Conservation (phyloP, 352 stramenopile species). For the Phytophthora fragariaefolia region DNA sequence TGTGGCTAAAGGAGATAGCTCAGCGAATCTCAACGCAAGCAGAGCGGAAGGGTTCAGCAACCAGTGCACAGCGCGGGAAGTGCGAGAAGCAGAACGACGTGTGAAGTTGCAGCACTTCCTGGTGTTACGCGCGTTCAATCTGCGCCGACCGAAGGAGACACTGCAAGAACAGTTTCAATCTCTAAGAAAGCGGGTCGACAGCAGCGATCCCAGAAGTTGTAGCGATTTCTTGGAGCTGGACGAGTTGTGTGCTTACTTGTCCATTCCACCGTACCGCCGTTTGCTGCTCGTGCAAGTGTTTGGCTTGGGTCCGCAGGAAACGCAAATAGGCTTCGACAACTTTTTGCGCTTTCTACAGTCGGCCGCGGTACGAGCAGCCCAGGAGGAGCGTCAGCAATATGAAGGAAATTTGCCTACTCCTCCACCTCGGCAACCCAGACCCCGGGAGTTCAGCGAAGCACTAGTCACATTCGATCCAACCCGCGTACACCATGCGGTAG, state of each 20-base stretch:
- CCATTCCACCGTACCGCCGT: slow-evolving; percentile 68
- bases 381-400: slow-evolving; percentile 46
- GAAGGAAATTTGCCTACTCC: slow-evolving; percentile 28
- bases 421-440: slow-evolving; percentile 18
- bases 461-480: slow-evolving; percentile 59
- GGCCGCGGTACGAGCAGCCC: slow-evolving; percentile 51
- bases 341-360: slow-evolving; percentile 80
- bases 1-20: slow-evolving; percentile 3
- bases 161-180: slow-evolving; percentile 74
- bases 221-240: slow-evolving; percentile 57
- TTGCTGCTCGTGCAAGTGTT: slow-evolving; percentile 69
- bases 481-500: slow-evolving; percentile 45
- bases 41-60: slow-evolving; percentile 8
- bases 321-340: slow-evolving; percentile 52
- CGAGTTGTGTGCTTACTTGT: slow-evolving; percentile 72
- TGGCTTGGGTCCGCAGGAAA: slow-evolving; percentile 39
- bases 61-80: slow-evolving; percentile 19
- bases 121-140: slow-evolving; percentile 84
- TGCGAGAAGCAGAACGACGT: slow-evolving; percentile 41
- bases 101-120: slow-evolving; percentile 83
- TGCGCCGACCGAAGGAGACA: slow-evolving; percentile 64
- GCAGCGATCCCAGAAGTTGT: slow-evolving; percentile 11
- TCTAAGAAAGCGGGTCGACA: slow-evolving; percentile 41
- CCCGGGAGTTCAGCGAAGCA: slow-evolving; percentile 10
- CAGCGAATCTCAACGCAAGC: neutral